Evolutionary conservation across 805 yeast species (phyloP), one percentile per base, ranked within the genome.

Genomic region (Zygotorulaspora sp.): DNA sequence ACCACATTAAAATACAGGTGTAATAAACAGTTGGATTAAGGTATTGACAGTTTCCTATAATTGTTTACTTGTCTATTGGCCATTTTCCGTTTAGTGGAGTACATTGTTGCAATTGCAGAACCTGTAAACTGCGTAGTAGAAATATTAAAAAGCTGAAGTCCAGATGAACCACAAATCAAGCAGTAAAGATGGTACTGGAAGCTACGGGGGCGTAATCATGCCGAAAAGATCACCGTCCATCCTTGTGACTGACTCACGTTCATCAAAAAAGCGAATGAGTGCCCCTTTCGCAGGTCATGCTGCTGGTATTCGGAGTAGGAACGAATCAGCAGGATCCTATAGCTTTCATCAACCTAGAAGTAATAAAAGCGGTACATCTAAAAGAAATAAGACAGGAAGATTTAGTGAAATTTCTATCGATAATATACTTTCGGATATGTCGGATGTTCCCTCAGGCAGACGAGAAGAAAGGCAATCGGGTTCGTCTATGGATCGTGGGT

Each of bases 141-240:
- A 8, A 10, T 17, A 12, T 5, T 26, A 3, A 8, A n/a, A n/a
- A n/a, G n/a, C n/a, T n/a, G n/a, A n/a, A n/a, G n/a, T n/a, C n/a
- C n/a, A 21, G 13, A 43, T 43, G 47, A 36, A 41, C 22, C 40
- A 43, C 30, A 40, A 37, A 12, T 31, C 38, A 12, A 24, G 21
- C 11, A 26, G 27, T 19, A 29, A 22, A 25, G 27, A 38, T 29
- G 31, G 27, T 14, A n/a, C 14, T 18, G 35, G 30, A n/a, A 12
- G 34, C 2, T 30, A 16, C 20, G 38, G 20, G 5, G 21, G 26
- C 22, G 32, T 39, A 11, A 23, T 14, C 13, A 44, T 60, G 55
- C 49, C 95, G 10, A 85, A 84, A 52, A 66, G 97, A 51, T 85
- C 96, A 20, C 97, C 97, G 8, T 85, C 96, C 1, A 89, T 89